These are phyloP conservation scores for Suhomyces bribrorum DNA, from an alignment of 1,139 yeast species.

Conservation along the genomic window DNA sequence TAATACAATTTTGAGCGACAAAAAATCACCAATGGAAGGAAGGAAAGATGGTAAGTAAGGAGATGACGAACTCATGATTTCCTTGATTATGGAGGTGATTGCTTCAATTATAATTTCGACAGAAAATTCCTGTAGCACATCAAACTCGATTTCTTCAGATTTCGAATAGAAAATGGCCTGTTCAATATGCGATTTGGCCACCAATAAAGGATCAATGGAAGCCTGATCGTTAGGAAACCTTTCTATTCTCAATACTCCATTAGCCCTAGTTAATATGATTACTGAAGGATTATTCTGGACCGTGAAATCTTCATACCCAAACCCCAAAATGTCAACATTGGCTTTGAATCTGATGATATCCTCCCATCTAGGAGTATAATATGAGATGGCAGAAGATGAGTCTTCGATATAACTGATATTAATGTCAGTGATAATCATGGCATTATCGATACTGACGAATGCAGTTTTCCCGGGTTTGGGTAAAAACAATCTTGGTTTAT, in stretches of 20 bases:
- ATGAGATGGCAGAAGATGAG: conserved; percentile 29
- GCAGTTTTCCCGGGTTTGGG: conserved; percentile 67
- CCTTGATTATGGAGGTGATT: conserved; percentile 49
- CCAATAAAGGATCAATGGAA: conserved; percentile 30
- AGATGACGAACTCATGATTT: conserved; percentile 57
- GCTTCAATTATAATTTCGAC: conserved; percentile 49
- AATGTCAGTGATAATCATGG: conserved; percentile 68
- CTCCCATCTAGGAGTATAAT: conserved; percentile 71
- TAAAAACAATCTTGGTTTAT: conserved; percentile 53
- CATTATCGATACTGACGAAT: conserved; percentile 59
- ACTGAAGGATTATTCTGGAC: conserved; percentile 41
- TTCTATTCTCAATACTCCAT: conserved; percentile 68
- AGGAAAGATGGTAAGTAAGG: conserved; percentile 34
- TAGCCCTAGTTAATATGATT: conserved; percentile 52
- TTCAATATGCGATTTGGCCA: conserved; percentile 70
- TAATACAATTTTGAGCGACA: conserved; percentile 27
- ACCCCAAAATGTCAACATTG: conserved; percentile 58
- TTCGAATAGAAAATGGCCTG: conserved; percentile 73
- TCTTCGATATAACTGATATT: conserved; percentile 39
- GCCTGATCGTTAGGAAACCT: conserved; percentile 30
- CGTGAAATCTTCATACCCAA: conserved; percentile 52
- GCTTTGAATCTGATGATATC: conserved; percentile 63
- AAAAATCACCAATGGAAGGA: conserved; percentile 29
- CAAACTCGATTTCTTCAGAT: conserved; percentile 54
- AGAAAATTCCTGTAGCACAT: conserved; percentile 37